Conservation (phyloP, 2,329 filamentous ascomycete genomes). For the Fonsecaea nubica region DNA sequence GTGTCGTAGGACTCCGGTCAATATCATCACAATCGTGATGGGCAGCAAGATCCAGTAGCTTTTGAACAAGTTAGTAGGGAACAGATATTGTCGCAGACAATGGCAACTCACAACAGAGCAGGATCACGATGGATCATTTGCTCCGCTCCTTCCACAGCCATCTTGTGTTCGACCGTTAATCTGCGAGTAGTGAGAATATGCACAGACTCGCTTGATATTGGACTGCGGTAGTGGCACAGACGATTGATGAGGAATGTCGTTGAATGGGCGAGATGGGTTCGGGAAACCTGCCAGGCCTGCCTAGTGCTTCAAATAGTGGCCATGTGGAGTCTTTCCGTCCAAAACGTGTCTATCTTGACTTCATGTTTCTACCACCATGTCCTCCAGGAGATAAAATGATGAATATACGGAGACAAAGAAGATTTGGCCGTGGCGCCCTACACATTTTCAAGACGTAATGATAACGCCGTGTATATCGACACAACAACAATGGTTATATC, state of each 20-base stretch:
- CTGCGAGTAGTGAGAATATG: neutral
- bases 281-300: conserved; percentile 5
- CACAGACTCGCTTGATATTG: neutral
- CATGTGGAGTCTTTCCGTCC: neutral
- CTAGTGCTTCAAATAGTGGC: neutral
- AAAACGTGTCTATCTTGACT: neutral
- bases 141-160: conserved; percentile 79
- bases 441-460: neutral
- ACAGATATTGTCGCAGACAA: neutral
- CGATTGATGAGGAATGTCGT: neutral
- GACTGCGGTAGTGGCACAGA: neutral
- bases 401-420: neutral
- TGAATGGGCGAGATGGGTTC: neutral
- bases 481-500: neutral
- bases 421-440: neutral
- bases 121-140: conserved; percentile 99
- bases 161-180: conserved; percentile 47
- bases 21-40: conserved; percentile 96
- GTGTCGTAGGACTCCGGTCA: conserved; percentile 94
- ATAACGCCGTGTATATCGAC: neutral
- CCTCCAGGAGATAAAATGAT: neutral
- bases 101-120: conserved; percentile 81
- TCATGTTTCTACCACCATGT: neutral
- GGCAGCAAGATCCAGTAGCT: conserved; percentile 99
- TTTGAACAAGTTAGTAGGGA: conserved; percentile 20